Percentiles rank a stretch among this genome's conserved stretches.
phyloP scores from a whole-genome alignment of 2,329 filamentous ascomycete species.

The Aspergillus quadrilineatus region DNA sequence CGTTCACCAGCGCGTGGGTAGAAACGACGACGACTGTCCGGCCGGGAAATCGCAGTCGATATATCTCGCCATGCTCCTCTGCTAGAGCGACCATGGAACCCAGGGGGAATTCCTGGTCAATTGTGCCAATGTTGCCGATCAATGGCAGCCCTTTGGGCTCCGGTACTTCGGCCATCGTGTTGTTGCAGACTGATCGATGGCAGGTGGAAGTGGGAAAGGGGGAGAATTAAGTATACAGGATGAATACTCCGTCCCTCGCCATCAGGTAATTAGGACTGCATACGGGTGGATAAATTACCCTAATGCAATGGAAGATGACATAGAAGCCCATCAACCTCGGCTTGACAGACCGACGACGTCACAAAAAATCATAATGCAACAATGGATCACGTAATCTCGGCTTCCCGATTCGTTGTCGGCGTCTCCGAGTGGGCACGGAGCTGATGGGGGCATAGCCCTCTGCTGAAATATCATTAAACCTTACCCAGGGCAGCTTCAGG shows the following conservation, averaged over 20 bases:
- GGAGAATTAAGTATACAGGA: not conserved
- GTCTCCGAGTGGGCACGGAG: not conserved
- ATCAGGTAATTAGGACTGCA: too few species aligned
- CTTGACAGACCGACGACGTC: not conserved
- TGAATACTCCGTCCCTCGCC: too few species aligned
- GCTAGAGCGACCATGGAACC: not conserved
- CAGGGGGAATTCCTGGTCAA: not conserved
- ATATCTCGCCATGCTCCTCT: not conserved
- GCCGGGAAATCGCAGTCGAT: not conserved
- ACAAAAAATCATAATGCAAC: not conserved
- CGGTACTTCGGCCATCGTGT: not conserved
- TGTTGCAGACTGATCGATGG: not conserved
- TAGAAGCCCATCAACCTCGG: not conserved
- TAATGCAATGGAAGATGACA: not conserved
- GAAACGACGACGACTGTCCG: not conserved
- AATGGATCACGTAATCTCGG: not conserved
- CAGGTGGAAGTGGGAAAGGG: not conserved
- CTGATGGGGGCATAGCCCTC: not conserved
- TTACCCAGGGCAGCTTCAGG: too few species aligned
- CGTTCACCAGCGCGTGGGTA: slow-evolving; percentile 56
- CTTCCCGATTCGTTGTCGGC: not conserved
- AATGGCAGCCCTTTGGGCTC: not conserved
- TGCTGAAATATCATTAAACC: not conserved
- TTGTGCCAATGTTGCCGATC: not conserved
- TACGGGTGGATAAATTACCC: not conserved